Conservation (phyloP, 345 rosid species). For the Cardamine resedifolia region DNA sequence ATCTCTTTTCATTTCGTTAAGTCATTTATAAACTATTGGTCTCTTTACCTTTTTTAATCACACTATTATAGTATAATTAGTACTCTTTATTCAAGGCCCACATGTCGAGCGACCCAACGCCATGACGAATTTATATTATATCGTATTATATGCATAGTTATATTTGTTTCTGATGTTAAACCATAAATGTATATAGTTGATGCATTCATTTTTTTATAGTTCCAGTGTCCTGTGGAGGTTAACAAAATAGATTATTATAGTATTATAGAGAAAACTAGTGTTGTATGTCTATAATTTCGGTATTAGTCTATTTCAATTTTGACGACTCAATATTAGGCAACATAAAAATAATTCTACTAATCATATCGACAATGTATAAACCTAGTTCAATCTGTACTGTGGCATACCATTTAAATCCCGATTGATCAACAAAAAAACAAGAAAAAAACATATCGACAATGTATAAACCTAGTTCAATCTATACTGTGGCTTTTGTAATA, state of each 20-base stretch:
- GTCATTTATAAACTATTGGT: slow-evolving; percentile 20
- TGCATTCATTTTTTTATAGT: background rate
- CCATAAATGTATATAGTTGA: background rate
- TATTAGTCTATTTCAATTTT: slow-evolving; percentile 17
- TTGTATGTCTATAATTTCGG: slow-evolving; percentile 9
- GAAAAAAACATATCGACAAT: too few species aligned
- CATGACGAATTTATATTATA: slow-evolving; percentile 18
- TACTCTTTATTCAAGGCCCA: slow-evolving; percentile 23
- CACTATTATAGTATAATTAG: background rate
- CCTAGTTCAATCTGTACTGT: background rate
- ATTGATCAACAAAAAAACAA: too few species aligned
- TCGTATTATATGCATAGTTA: slow-evolving; percentile 3
- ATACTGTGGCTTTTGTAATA: too few species aligned
- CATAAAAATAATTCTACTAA: too few species aligned
- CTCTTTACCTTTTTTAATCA: slow-evolving; percentile 1
- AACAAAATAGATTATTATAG: background rate
- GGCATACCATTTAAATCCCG: background rate
- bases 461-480: too few species aligned
- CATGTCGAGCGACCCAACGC: slow-evolving; percentile 27
- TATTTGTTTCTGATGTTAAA: background rate
- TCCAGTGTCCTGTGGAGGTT: background rate
- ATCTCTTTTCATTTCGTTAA: slow-evolving; percentile 19
- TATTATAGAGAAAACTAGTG: background rate
- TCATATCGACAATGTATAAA: background rate
- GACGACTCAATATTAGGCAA: too few species aligned